A percentile compares a stretch with the other conserved stretches of the same genome.
Evolutionary conservation across 441 rosid genomes (phyloP).

Genomic region (Erodium moschatum): DNA sequence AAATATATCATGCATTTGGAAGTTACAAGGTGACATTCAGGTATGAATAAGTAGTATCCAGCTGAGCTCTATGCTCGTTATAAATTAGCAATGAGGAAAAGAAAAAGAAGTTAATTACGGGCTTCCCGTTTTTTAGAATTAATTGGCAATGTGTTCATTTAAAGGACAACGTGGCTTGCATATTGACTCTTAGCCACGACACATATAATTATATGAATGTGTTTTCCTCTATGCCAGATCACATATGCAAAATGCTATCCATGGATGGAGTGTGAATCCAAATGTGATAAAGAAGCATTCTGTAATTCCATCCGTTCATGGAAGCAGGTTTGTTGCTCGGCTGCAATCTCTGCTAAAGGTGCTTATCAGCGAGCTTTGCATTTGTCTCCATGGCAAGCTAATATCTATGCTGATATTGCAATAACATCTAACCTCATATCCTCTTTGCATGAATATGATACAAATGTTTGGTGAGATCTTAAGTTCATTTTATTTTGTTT

Average conservation of each 20-base stretch:
- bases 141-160: background rate
- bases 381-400: slow-evolving; percentile 89
- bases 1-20: slow-evolving; percentile 71
- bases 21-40: slow-evolving; percentile 83
- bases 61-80: slow-evolving; percentile 5
- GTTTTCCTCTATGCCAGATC: slow-evolving; percentile 43
- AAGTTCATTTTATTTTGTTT: slow-evolving; percentile 18
- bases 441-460: slow-evolving; percentile 32
- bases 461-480: slow-evolving; percentile 49
- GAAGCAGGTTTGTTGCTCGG: slow-evolving; percentile 52
- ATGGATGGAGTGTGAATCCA: slow-evolving; percentile 40
- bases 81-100: background rate
- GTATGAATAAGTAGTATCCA: slow-evolving; percentile 23
- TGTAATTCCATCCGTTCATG: slow-evolving; percentile 50
- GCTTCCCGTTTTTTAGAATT: background rate
- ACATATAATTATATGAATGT: slow-evolving; percentile 20
- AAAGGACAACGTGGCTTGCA: background rate
- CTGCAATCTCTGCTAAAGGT: slow-evolving; percentile 56
- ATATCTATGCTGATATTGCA: slow-evolving; percentile 66
- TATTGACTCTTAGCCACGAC: slow-evolving; percentile 9
- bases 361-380: slow-evolving; percentile 73
- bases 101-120: background rate
- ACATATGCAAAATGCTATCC: slow-evolving; percentile 70
- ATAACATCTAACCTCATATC: slow-evolving; percentile 57
- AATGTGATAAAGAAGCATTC: slow-evolving; percentile 35